A percentile compares a stretch with the other conserved stretches of the same genome.
These are phyloP conservation scores for Kuraishia capsulata DNA, from an alignment of 805 yeast species.

Conservation along the genomic window DNA sequence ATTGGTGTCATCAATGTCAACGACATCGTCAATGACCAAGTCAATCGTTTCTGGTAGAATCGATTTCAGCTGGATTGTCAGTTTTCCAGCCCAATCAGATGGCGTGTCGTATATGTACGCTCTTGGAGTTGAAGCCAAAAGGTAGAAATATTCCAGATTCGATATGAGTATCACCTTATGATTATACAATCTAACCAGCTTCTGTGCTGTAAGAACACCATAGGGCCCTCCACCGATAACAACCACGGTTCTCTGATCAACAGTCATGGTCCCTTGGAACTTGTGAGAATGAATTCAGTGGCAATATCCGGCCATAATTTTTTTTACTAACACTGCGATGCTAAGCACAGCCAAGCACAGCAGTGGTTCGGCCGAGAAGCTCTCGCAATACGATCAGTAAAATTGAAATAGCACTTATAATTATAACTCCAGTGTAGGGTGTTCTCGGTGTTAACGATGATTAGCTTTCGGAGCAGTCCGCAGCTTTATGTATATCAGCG, in stretches of 20 bases:
- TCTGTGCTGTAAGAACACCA: constrained; percentile 6
- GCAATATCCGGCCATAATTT: too few species aligned
- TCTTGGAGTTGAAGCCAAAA: constrained; percentile 7
- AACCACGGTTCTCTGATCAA: constrained; percentile 4
- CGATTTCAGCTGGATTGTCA: constrained; percentile 9
- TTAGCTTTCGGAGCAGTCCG: too few species aligned
- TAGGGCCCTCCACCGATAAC: constrained; percentile 9
- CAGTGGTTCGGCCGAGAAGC: too few species aligned
- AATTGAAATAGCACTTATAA: too few species aligned
- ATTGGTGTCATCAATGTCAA: constrained; percentile 8
- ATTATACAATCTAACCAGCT: constrained; percentile 1
- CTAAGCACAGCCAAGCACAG: too few species aligned
- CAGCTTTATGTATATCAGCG: too few species aligned
- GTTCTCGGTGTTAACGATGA: too few species aligned
- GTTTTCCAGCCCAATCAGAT: constrained; percentile 4
- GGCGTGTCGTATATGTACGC: constrained; percentile 4
- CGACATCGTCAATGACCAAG: constrained; percentile 12
- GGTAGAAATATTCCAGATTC: constrained; percentile 4
- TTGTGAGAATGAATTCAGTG: too few species aligned
- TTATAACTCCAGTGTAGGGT: too few species aligned
- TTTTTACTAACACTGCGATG: too few species aligned
- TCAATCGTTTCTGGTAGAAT: constrained; percentile 12
- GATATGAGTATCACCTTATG: constrained; percentile 9
- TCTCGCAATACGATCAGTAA: too few species aligned
- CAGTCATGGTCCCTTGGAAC: too few species aligned